Evolutionary conservation across 2,329 filamentous ascomycete species (phyloP), one percentile per base, ranked within the genome.

Genomic region (Aspergillus terreus): DNA sequence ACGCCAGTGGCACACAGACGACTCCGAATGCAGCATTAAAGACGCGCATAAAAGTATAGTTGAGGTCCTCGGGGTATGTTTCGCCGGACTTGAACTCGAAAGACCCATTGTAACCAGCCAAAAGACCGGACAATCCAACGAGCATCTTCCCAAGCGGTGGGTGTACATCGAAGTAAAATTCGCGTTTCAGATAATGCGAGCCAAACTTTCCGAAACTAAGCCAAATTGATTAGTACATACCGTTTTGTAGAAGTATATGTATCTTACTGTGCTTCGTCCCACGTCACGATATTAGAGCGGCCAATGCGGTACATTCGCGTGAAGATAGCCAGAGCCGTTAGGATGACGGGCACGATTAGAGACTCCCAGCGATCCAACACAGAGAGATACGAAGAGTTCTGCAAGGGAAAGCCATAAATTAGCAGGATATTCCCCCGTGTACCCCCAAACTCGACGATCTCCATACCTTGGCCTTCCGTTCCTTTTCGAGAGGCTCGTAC

Each of bases 81-180:
- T 97, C 94, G 70, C 94, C 94, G 49, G 92, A 97, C 75, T 99
- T 99, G 82, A 99, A 99, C 69, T 99, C 94, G 75, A 99, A 99
- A 4, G 92, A 95, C 52, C 94, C 94, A 78, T 99, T 99, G 80
- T 99, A 99, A 60, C 92, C 92, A 60, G 92, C 95, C 55, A 99
- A 81, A 68, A 95, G 95, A 69, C 94, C 94, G 6, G 94, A 97
- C 47, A 99, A 82, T 57, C 94, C 94, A 63, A 99, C 92, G 51
- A 99, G 85, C 84, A 99, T 97, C 80, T 99, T 99, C 70, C 94
- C 94, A 55, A 99, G 84, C 49, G 94, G 94, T 59, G 94, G 94
- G 73, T 95, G 90, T 52, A 95, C 88, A 80, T 95, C 90, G 77
- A 99, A 99, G 82, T 99, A 99, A 80, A 97, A 96, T 75, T 99